Evolutionary conservation across 371 early-diverging fungal species (phyloP), one percentile per base, ranked within the genome.

Genomic region (Coemansia sp.): DNA sequence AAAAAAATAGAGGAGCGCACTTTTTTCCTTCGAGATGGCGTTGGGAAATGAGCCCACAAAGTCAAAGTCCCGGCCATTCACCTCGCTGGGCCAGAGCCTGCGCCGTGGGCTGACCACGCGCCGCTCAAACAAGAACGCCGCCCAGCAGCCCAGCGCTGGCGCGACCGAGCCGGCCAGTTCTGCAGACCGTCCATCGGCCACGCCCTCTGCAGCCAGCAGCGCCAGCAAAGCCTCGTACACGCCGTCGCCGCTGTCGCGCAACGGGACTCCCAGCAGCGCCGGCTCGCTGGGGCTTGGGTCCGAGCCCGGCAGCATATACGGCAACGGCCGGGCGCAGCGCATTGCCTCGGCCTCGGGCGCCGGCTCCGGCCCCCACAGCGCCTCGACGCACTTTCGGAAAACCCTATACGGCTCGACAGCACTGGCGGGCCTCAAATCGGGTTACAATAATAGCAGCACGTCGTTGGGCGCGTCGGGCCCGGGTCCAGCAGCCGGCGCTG

Each of bases 181-280:
- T n/a, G 63, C 66, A 55, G 55, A 61, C 56, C 33, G 41, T 8
- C n/a, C 30, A 16, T n/a, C 30, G 40, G 55, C 35, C 34, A 41
- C 52, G 16, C 39, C 41, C 34, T 42, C 48, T 12, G 42, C 47
- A 10, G 45, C 45, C 50, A 48, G 63, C 63, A 67, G 53, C 52
- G 45, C 33, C 16, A 48, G 45, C 31, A 56, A 48, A 33, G 14
- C 38, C 6, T 48, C 55, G 0, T 76, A 70, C 50, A 76, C 63
- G 47, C 76, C 76, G 7, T 76, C 76, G 33, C 76, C 76, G 14
- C 67, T 75, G 14, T 75, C 76, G 33, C 69, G 71, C n/a, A 66
- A 57, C 33, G 53, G 54, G 30, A 7, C 47, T 16, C 14, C 39
- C 55, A 35, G 50, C 14, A 42, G 30, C 52, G 39, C 54, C 16